Evolutionary conservation across 1,284 basidiomycete genomes (phyloP).

Genomic region (Stygiomarasmius scandens): DNA sequence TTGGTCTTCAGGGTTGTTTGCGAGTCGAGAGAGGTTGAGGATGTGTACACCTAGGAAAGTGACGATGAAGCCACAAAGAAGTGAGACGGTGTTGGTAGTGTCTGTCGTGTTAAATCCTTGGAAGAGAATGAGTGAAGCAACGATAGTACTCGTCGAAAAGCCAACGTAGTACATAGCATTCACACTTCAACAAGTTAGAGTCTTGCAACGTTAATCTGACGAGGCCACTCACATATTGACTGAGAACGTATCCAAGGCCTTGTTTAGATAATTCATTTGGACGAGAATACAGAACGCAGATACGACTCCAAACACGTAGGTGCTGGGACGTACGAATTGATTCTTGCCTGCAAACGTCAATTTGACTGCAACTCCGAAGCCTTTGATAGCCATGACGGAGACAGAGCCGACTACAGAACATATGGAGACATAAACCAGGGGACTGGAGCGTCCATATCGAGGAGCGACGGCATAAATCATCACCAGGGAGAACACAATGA

Average conservation of each 20-base stretch:
- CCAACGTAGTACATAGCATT: slow-evolving; percentile 99
- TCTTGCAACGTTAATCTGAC: slow-evolving; percentile 14
- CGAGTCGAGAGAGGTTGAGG: slow-evolving; percentile 79
- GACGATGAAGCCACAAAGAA: slow-evolving; percentile 85
- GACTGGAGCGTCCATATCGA: slow-evolving; percentile 86
- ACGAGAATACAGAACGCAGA: slow-evolving; percentile 88
- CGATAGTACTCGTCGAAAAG: slow-evolving; percentile 95
- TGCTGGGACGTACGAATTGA: slow-evolving; percentile 93
- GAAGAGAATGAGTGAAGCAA: slow-evolving; percentile 95
- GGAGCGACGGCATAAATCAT: slow-evolving; percentile 91
- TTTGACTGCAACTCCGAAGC: slow-evolving; percentile 89
- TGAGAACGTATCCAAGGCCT: slow-evolving; percentile 95
- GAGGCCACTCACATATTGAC: slow-evolving; percentile 86
- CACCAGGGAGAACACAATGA: slow-evolving; percentile 79
- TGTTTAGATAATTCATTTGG: slow-evolving; percentile 99
- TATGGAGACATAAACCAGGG: slow-evolving; percentile 92
- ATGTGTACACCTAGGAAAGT: slow-evolving; percentile 94
- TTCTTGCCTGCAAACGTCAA: slow-evolving; percentile 94
- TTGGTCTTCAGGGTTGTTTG: slow-evolving; percentile 51
- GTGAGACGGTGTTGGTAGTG: slow-evolving; percentile 80
- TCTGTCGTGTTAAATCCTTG: slow-evolving; percentile 94
- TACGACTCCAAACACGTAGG: slow-evolving; percentile 91
- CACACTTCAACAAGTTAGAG: slow-evolving; percentile 55
- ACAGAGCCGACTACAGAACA: slow-evolving; percentile 85
- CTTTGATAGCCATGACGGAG: slow-evolving; percentile 86